Conservation (phyloP, 2,329 filamentous ascomycete species). For the Penicillium sp. region DNA sequence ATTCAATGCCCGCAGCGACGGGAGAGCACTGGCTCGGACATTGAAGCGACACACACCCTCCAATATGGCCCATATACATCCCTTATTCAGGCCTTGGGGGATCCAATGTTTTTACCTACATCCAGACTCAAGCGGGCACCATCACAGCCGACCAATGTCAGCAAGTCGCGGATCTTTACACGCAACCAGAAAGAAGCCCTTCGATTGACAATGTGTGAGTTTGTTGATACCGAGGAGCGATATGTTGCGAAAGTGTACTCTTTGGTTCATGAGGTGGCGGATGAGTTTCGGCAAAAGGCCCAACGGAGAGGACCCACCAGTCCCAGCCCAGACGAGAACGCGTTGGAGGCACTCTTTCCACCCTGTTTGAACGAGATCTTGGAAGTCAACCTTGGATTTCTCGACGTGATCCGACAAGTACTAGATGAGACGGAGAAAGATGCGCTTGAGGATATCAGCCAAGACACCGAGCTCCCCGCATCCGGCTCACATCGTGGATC, state of each 20-base stretch:
- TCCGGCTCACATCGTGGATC: slow-evolving; percentile 54
- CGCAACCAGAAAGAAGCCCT: slow-evolving; percentile 83
- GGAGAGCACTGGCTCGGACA: slow-evolving; percentile 61
- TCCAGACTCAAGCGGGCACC: slow-evolving; percentile 83
- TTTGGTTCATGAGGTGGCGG: slow-evolving; percentile 79
- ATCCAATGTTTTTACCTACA: slow-evolving; percentile 85
- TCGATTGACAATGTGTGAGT: slow-evolving; percentile 84
- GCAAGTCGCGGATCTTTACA: slow-evolving; percentile 76
- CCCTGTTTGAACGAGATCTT: slow-evolving; percentile 79
- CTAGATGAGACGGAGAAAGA: slow-evolving; percentile 85
- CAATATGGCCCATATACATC: slow-evolving; percentile 81
- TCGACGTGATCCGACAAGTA: slow-evolving; percentile 74
- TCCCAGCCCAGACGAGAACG: slow-evolving; percentile 72
- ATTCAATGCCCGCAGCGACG: slow-evolving; percentile 68
- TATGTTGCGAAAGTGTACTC: slow-evolving; percentile 90
- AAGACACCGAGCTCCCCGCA: slow-evolving; percentile 56
- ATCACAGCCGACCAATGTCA: slow-evolving; percentile 81
- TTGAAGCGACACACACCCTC: slow-evolving; percentile 40
- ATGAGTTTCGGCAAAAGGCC: slow-evolving; percentile 76
- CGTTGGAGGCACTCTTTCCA: slow-evolving; percentile 80
- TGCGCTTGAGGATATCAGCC: slow-evolving; percentile 76
- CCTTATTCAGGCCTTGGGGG: slow-evolving; percentile 78
- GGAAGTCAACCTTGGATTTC: slow-evolving; percentile 79
- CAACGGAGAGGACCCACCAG: slow-evolving; percentile 65
- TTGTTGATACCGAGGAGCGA: slow-evolving; percentile 91